Conservation (phyloP, 2,329 filamentous ascomycete species). For the Fonsecaea pedrosoi region DNA sequence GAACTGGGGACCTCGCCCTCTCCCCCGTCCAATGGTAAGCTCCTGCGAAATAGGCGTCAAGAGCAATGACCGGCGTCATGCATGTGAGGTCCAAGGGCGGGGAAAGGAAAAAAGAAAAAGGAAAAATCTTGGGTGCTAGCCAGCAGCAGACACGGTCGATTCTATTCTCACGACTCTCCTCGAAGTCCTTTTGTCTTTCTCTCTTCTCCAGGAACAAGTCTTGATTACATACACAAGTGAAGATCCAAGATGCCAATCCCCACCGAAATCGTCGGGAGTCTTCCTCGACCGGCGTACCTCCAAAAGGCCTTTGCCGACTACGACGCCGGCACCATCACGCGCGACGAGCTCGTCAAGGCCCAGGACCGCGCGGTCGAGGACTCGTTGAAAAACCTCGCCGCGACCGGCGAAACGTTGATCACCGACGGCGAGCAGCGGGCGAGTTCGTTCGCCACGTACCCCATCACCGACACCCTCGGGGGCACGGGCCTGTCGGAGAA, state of each 20-base stretch:
- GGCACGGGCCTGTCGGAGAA: constrained; percentile 43
- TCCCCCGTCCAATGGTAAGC: neutral
- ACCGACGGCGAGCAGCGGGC: constrained; percentile 46
- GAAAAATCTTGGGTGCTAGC: neutral
- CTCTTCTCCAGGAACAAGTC: neutral
- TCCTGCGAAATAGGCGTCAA: neutral
- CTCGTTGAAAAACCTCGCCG: constrained; percentile 41
- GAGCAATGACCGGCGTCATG: neutral
- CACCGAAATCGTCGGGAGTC: constrained; percentile 36
- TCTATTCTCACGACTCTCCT: neutral
- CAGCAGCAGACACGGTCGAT: no score
- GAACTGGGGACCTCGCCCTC: no score
- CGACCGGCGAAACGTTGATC: constrained; percentile 41
- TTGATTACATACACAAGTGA: no score
- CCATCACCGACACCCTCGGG: constrained; percentile 43
- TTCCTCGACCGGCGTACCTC: constrained; percentile 31
- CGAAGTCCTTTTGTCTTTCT: neutral
- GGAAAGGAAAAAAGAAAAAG: neutral
- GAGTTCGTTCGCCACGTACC: constrained; percentile 45
- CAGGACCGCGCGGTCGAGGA: constrained; percentile 45
- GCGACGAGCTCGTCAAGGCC: constrained; percentile 40
- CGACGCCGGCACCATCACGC: constrained; percentile 40
- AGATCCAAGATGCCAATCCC: constrained; percentile 30
- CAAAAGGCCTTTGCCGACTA: constrained; percentile 37
- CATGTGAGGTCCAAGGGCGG: neutral